These are phyloP conservation scores for Zizania latifolia DNA, from an alignment of 176 grass and related monocot genomes.

Conservation along the genomic window DNA sequence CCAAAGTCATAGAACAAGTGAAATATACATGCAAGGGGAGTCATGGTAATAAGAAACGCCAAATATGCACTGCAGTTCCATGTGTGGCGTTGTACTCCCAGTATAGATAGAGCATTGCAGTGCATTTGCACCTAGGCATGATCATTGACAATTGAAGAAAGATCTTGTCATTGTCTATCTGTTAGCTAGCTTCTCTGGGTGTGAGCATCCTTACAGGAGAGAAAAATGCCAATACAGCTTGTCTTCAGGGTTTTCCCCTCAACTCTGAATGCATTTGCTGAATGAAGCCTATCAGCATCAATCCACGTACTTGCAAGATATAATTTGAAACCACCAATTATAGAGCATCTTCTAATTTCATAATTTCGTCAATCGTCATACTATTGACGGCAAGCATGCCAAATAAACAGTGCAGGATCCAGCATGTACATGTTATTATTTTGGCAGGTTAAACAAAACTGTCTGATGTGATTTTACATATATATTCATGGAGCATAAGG, in stretches of 20 bases:
- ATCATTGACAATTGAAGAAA: neutral
- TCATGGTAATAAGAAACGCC: neutral
- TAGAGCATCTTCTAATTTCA: neutral
- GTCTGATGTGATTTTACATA: neutral
- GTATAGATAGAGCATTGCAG: neutral
- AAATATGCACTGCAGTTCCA: neutral
- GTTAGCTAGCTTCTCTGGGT: neutral
- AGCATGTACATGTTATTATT: neutral
- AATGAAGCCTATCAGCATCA: neutral
- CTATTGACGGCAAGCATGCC: neutral
- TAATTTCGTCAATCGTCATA: neutral
- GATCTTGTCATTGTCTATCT: neutral
- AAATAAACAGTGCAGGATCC: neutral
- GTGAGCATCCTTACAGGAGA: neutral
- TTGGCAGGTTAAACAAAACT: neutral
- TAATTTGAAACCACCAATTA: neutral
- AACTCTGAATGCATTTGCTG: neutral
- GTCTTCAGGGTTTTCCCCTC: neutral
- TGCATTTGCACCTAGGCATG: neutral
- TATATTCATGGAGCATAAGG: neutral
- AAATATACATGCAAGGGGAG: neutral
- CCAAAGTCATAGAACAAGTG: neutral
- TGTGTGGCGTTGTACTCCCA: neutral
- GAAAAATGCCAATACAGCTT: neutral
- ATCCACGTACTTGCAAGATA: neutral